Conservation (phyloP, 2,329 filamentous ascomycete species). For the Pseudogymnoascus sp. region DNA sequence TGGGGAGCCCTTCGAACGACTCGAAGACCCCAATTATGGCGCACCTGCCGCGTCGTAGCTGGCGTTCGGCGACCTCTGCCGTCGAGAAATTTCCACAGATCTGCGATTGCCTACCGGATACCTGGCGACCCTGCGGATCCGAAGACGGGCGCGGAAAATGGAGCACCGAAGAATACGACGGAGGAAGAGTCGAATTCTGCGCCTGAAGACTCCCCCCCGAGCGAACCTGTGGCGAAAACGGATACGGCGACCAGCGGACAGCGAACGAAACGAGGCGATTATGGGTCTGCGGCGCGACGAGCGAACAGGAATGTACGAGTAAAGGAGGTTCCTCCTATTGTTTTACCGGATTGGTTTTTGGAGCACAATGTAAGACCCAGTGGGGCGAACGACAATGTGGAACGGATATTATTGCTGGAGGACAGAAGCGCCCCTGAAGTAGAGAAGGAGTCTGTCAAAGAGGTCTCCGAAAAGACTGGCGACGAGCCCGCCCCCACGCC, state of each 20-base stretch:
- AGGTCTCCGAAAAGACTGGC: not conserved
- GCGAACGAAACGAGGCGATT: conserved; percentile 15
- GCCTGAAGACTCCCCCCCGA: conserved; percentile 14
- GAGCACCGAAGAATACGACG: conserved; percentile 20
- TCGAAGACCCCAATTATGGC: conserved; percentile 20
- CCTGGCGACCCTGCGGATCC: conserved; percentile 16
- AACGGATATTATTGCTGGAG: not conserved
- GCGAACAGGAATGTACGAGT: conserved; percentile 18
- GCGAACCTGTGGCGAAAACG: conserved; percentile 11
- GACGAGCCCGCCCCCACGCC: not conserved
- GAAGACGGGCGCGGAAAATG: conserved; percentile 10
- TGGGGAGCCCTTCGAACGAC: conserved; percentile 24
- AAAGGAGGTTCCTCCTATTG: conserved; percentile 39
- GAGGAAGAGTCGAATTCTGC: conserved; percentile 13
- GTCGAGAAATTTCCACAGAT: conserved; percentile 24
- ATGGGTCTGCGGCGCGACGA: conserved; percentile 17
- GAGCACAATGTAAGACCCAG: conserved; percentile 37
- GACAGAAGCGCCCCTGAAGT: not conserved
- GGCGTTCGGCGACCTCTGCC: conserved; percentile 23
- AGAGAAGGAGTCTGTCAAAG: not conserved
- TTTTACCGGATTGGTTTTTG: conserved; percentile 50
- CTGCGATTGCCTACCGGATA: conserved; percentile 19
- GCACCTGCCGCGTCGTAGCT: conserved; percentile 25
- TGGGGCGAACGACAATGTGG: conserved; percentile 6
- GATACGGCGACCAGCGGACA: conserved; percentile 12